Base-by-base conservation (phyloP, 2,329 filamentous ascomycete species). In the Hypomyces rosellus region DNA sequence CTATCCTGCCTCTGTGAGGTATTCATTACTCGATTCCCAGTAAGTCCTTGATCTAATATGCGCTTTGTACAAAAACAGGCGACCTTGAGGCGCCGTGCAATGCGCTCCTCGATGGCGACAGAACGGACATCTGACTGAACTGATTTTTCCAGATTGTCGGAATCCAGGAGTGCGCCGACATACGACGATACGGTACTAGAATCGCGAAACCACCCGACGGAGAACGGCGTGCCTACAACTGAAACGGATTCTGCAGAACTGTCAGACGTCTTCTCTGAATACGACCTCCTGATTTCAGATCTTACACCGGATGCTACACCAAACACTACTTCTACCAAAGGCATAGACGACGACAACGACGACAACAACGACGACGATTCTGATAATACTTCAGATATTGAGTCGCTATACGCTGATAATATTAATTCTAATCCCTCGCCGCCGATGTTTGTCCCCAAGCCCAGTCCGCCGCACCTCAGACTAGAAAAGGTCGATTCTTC, bases 401-500 rank as follows among this genome's bases (percentile, higher is more conserved):
- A 58, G 42, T 57, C 56, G 33, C 54, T 49, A 33, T 59, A 61
- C 58, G 58, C 70, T 47, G 61, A 68, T 60, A 66, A 68, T 63
- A 62, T 61, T 63, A 68, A 69, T 64, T 61, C 60, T 59, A 63
- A 61, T 59, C 59, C 62, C 58, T 65, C 66, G 62, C 74, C 77
- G 69, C 75, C 75, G 60, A 68, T 78, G 62, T 71, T 73, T 61
- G 65, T 70, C 45, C 71, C 74, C 41, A 80, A 77, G 63, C 64
- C 71, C 45, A 69, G 72, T 52, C 77, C 76, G 59, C 77, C 74
- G 53, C 76, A 80, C 57, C 71, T 81, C 39, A 74, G 69, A 55
- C 70, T 82, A 53, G 70, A 71, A 55, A 66, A 67, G 52, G 65
- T 71, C 60, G 69, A 72, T 55, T 60, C 59, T 45, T 60, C 63